Conservation (phyloP, 2,329 filamentous ascomycete genomes). For the Amylocarpus encephaloides region DNA sequence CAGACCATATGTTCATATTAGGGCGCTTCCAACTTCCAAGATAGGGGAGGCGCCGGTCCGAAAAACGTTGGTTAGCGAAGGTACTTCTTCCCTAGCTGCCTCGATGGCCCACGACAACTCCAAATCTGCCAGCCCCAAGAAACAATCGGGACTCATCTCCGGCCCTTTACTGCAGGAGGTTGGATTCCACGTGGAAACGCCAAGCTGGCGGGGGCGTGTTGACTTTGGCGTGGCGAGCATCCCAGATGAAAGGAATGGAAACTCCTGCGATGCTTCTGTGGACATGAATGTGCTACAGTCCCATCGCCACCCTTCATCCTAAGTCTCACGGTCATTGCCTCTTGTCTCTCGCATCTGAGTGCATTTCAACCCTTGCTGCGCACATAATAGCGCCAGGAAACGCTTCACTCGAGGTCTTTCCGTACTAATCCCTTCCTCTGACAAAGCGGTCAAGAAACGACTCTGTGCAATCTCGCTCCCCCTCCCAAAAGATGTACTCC, state of each 20-base stretch:
- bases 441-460: not conserved
- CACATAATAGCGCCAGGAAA: not conserved
- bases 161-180: not conserved
- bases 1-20: no score
- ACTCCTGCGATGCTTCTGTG: not conserved
- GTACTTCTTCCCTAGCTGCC: no score
- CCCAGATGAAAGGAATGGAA: not conserved
- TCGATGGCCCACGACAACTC: not conserved
- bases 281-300: not conserved
- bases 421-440: not conserved
- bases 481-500: slow-evolving; percentile 20
- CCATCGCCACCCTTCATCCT: no score
- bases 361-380: no score
- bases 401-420: not conserved
- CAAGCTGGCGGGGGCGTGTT: not conserved
- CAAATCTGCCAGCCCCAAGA: not conserved
- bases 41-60: no score
- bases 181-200: not conserved
- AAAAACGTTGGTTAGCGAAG: no score
- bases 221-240: not conserved
- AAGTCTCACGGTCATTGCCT: no score
- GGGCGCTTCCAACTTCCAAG: no score
- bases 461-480: not conserved
- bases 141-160: not conserved
- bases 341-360: no score